Conservation (phyloP, 164 flowering plant species). For the Tetracentron sinense region DNA sequence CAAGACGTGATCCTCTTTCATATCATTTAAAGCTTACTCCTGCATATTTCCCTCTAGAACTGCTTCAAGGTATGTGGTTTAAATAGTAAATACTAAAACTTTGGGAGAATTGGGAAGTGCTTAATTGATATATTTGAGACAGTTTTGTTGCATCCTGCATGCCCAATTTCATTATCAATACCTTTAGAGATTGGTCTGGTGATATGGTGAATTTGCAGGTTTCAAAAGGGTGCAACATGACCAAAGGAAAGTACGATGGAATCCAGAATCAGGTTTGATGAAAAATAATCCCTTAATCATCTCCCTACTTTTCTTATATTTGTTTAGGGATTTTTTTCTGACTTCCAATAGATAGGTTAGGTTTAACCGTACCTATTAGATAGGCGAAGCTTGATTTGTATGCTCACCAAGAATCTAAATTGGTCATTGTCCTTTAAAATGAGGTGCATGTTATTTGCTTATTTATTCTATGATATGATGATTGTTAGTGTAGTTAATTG, state of each 20-base stretch:
- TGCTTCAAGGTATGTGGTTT: slow-evolving; percentile 28
- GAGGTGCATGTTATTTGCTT: too few species aligned
- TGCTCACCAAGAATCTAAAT: neutral
- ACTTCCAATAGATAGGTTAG: neutral
- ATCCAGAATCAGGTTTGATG: slow-evolving; percentile 38
- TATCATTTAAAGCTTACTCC: slow-evolving; percentile 22
- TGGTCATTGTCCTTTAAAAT: neutral
- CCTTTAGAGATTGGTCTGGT: neutral
- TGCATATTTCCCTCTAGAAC: slow-evolving; percentile 32
- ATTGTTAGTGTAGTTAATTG: too few species aligned
- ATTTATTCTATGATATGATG: too few species aligned
- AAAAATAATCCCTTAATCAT: neutral
- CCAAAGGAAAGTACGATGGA: slow-evolving; percentile 39
- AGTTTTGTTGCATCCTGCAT: neutral
- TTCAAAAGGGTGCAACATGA: slow-evolving; percentile 17
- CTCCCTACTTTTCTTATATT: neutral
- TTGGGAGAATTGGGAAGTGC: neutral
- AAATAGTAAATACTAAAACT: neutral
- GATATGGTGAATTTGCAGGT: slow-evolving; percentile 23
- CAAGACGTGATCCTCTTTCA: slow-evolving; percentile 21
- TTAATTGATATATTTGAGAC: neutral
- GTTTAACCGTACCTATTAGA: neutral
- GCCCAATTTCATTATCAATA: neutral
- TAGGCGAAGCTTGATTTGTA: too few species aligned
- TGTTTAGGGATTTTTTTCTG: too few species aligned